A percentile compares a stretch with the other conserved stretches of the same genome.
phyloP scores from a whole-genome alignment of 371 early-diverging fungal species.

The Haplosporangium sp. region DNA sequence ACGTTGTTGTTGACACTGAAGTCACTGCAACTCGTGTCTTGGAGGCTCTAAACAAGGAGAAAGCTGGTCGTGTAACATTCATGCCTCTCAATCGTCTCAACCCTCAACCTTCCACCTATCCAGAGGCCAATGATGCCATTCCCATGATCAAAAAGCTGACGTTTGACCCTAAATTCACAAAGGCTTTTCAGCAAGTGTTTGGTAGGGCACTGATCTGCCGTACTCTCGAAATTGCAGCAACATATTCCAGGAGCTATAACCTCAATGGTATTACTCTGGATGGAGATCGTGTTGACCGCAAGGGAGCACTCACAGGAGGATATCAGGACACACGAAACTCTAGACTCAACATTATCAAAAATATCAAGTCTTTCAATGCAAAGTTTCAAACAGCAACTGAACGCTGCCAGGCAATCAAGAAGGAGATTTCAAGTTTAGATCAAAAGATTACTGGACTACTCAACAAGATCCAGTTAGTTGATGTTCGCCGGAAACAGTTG shows the following conservation, averaged over 20 bases:
- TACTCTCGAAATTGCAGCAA: slow-evolving; percentile 86
- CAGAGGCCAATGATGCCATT: slow-evolving; percentile 82
- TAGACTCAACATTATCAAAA: slow-evolving; percentile 79
- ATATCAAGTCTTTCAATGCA: slow-evolving; percentile 55
- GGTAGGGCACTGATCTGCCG: slow-evolving; percentile 91
- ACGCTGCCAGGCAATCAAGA: slow-evolving; percentile 59
- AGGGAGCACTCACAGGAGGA: slow-evolving; percentile 96
- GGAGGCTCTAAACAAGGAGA: slow-evolving; percentile 77
- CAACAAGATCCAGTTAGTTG: slow-evolving; percentile 63
- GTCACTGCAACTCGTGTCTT: slow-evolving; percentile 87
- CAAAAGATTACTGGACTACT: slow-evolving; percentile 76
- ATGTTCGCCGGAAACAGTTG: slow-evolving; percentile 63
- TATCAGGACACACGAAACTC: slow-evolving; percentile 82
- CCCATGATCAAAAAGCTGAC: slow-evolving; percentile 83
- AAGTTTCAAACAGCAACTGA: slow-evolving; percentile 64
- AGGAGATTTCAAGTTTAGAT: slow-evolving; percentile 69
- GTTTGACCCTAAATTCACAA: slow-evolving; percentile 73
- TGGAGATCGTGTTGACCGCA: slow-evolving; percentile 94
- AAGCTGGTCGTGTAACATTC: slow-evolving; percentile 93
- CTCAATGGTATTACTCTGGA: slow-evolving; percentile 92
- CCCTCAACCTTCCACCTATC: slow-evolving; percentile 70
- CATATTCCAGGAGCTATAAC: slow-evolving; percentile 79
- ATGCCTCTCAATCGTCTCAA: slow-evolving; percentile 95
- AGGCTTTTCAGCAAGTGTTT: slow-evolving; percentile 92
- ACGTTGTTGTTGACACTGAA: slow-evolving; percentile 97